Evolutionary conservation across 345 rosid genomes (phyloP), one percentile per base, ranked within the genome.

Genomic region (Brassica juncea): DNA sequence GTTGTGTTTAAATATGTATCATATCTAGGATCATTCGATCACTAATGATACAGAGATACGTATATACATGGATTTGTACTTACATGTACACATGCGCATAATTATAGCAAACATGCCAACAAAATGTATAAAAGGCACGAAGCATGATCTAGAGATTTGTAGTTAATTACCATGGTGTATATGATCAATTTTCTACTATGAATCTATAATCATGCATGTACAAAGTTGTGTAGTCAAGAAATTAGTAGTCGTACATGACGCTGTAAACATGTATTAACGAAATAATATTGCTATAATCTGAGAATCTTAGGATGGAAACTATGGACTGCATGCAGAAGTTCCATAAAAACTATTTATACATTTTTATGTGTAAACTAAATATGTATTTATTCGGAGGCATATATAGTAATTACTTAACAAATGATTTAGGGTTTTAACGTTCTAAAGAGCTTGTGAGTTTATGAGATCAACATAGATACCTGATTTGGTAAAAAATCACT

Each of bases 401-500:
- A 55, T 42, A 59, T 81, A 80, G 75, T 68, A 62, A 35, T 6
- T n/a, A 49, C 5, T n/a, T 37, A 65, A 63, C 75, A 69, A 27
- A 63, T 69, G 79, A 69, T 63, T 52, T 62, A 55, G 66, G 59
- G 44, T 49, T 59, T 62, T 58, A 73, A 47, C 68, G 59, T 67
- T 73, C 59, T 35, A 49, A 72, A 72, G 63, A 66, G 44, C 52
- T 75, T 66, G 14, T 57, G 76, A 58, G 63, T 70, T 34, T 3
- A 21, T 39, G 72, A 74, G 69, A 59, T 54, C 60, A 8, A 71
- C 49, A 54, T 23, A 68, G 71, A 80, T 74, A 28, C 82, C 71
- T 74, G 67, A 80, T 74, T 69, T 80, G 82, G 79, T 74, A 61
- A 74, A 35, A 35, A 62, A 74, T 28, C 10, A 68, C 12, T 52